Conservation (phyloP, 176 grass and related monocot species). For the Thalia dealbata region DNA sequence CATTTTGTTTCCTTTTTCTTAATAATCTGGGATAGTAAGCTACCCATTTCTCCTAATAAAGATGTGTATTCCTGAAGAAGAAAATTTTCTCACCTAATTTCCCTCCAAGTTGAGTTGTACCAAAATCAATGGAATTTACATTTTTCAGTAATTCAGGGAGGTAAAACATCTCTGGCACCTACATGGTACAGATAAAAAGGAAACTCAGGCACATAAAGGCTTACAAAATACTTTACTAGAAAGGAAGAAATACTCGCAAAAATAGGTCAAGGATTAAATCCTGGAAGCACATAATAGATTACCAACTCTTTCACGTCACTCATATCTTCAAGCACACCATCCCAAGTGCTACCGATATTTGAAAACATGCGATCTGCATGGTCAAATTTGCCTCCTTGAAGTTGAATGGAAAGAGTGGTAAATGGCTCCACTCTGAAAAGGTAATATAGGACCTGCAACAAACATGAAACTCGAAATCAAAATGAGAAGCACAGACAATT, state of each 20-base stretch:
- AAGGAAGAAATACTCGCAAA: neutral
- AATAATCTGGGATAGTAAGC: no score
- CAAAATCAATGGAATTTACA: conserved; percentile 77
- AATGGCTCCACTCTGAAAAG: conserved; percentile 97
- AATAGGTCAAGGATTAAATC: conserved; percentile 5
- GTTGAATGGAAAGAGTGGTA: conserved; percentile 89
- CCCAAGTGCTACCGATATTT: conserved; percentile 84
- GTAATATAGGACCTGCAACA: conserved; percentile 88
- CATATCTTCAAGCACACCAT: conserved; percentile 95
- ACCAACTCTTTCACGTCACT: conserved; percentile 99
- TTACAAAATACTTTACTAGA: conserved; percentile 12
- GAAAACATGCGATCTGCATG: conserved; percentile 99
- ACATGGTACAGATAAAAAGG: conserved; percentile 18
- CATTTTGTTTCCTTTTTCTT: no score
- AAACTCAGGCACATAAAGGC: conserved; percentile 3
- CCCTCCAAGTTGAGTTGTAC: conserved; percentile 72
- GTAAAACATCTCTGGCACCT: conserved; percentile 99
- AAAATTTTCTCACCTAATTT: conserved; percentile 39
- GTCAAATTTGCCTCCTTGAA: conserved; percentile 98
- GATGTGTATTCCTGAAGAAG: conserved; percentile 7
- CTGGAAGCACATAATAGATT: conserved; percentile 28
- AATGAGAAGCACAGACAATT: conserved; percentile 5
- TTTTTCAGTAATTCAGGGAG: conserved; percentile 74
- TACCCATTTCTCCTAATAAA: no score
- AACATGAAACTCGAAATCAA: conserved; percentile 24